phyloP scores from a whole-genome alignment of 106 monocot species.

The Alisma plantagoaquatica region DNA sequence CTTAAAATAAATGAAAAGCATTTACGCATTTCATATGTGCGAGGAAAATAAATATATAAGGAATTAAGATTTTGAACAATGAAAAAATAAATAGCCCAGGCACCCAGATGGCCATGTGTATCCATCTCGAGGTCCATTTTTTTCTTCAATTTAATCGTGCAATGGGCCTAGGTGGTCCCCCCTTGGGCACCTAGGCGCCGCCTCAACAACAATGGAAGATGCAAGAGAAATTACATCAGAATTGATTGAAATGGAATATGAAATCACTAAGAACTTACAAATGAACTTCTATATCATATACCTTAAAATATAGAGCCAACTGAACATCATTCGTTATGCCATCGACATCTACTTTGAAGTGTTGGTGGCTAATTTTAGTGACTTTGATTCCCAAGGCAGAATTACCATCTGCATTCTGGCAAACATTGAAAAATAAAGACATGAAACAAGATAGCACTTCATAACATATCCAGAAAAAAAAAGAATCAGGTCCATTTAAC shows the following conservation, averaged over 20 bases:
- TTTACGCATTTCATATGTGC: too few relatives aligned
- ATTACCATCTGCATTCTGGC: slow-evolving; percentile 43
- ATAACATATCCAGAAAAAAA: slow-evolving; percentile 1
- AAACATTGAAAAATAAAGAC: background rate
- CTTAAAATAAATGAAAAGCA: too few relatives aligned
- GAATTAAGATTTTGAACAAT: too few relatives aligned
- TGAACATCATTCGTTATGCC: slow-evolving; percentile 44
- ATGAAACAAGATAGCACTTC: background rate
- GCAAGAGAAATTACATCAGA: slow-evolving; percentile 1
- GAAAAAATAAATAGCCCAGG: too few relatives aligned
- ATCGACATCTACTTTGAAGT: slow-evolving; percentile 57
- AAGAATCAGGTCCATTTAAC: background rate
- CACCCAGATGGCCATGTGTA: too few relatives aligned
- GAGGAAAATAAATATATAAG: too few relatives aligned
- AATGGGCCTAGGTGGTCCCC: too few relatives aligned
- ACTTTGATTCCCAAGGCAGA: slow-evolving; percentile 52
- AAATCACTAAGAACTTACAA: background rate
- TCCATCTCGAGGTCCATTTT: too few relatives aligned
- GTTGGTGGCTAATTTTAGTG: slow-evolving; percentile 27
- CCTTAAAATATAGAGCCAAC: slow-evolving; percentile 67
- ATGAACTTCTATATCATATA: slow-evolving; percentile 3
- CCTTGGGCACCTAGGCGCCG: background rate
- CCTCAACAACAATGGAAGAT: background rate
- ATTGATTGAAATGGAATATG: background rate
- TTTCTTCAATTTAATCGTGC: too few relatives aligned